phyloP scores from a whole-genome alignment of 371 early-diverging fungal species.

The Syncephalastrum monosporum region DNA sequence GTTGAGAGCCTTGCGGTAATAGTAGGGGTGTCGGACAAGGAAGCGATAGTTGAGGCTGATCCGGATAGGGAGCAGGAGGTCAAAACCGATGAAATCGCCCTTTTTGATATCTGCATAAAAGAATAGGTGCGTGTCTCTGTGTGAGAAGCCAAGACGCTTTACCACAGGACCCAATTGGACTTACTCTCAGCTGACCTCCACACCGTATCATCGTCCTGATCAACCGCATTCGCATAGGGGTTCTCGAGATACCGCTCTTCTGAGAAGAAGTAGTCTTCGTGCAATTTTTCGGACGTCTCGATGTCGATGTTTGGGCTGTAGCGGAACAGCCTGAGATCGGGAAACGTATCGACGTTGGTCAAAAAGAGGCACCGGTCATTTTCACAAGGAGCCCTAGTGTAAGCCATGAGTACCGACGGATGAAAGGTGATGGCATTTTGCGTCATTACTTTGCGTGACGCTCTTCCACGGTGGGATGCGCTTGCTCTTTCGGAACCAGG shows the following conservation, averaged over 20 bases:
- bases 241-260: slow-evolving; percentile 21
- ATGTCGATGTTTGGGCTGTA: slow-evolving; percentile 53
- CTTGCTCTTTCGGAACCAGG: slow-evolving; percentile 33
- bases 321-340: slow-evolving; percentile 47
- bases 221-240: slow-evolving; percentile 57
- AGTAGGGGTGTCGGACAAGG: slow-evolving; percentile 35
- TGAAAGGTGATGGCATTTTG: no score
- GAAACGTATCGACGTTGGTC: slow-evolving; percentile 53
- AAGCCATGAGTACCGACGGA: background rate
- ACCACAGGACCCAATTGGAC: slow-evolving; percentile 5
- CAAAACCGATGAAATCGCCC: slow-evolving; percentile 67
- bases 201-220: slow-evolving; percentile 39
- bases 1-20: slow-evolving; percentile 25
- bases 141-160: slow-evolving; percentile 12
- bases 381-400: slow-evolving; percentile 41
- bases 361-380: slow-evolving; percentile 61
- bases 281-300: slow-evolving; percentile 40
- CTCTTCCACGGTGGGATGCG: slow-evolving; percentile 36
- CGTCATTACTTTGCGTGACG: slow-evolving; percentile 30
- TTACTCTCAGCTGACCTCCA: slow-evolving; percentile 44
- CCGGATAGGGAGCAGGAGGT: slow-evolving; percentile 56
- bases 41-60: slow-evolving; percentile 45
- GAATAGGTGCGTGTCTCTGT: background rate
- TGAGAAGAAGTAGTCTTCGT: slow-evolving; percentile 44
- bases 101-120: slow-evolving; percentile 29